phyloP scores from a whole-genome alignment of 2,329 filamentous ascomycete genomes.

The Pezicula carpinea region DNA sequence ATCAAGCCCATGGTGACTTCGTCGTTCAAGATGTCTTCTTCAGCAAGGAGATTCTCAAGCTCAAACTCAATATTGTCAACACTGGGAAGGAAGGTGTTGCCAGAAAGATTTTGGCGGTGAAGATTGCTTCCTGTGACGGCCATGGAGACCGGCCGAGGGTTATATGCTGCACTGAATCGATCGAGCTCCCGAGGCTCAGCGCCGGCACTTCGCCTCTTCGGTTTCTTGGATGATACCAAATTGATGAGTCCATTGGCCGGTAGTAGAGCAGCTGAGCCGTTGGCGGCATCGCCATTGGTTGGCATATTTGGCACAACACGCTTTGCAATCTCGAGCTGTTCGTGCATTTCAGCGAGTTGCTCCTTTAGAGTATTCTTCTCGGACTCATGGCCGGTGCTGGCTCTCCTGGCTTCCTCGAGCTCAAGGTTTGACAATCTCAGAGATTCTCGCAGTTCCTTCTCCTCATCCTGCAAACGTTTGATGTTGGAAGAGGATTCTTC shows the following conservation, averaged over 20 bases:
- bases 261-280: conserved; percentile 54
- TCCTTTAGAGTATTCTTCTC: conserved; percentile 84
- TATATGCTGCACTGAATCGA: conserved; percentile 88
- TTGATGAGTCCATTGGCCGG: conserved; percentile 82
- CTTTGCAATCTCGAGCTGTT: conserved; percentile 85
- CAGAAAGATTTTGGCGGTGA: conserved; percentile 67
- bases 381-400: conserved; percentile 71
- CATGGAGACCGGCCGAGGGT: conserved; percentile 94
- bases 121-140: conserved; percentile 63
- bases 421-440: conserved; percentile 76
- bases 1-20: conserved; percentile 96
- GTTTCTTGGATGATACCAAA: conserved; percentile 93
- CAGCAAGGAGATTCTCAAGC: conserved; percentile 86
- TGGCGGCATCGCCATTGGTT: conserved; percentile 63
- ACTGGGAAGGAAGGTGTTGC: conserved; percentile 72
- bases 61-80: conserved; percentile 92
- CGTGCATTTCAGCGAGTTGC: conserved; percentile 84
- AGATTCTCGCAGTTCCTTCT: conserved; percentile 78
- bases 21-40: conserved; percentile 93
- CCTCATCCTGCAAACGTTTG: conserved; percentile 92
- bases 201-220: conserved; percentile 88
- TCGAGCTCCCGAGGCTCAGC: conserved; percentile 81
- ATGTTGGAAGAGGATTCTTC: conserved; percentile 87
- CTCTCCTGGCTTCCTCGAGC: conserved; percentile 71
- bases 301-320: conserved; percentile 55